phyloP scores from a whole-genome alignment of 371 early-diverging fungal genomes.

The Mortierella sp. region DNA sequence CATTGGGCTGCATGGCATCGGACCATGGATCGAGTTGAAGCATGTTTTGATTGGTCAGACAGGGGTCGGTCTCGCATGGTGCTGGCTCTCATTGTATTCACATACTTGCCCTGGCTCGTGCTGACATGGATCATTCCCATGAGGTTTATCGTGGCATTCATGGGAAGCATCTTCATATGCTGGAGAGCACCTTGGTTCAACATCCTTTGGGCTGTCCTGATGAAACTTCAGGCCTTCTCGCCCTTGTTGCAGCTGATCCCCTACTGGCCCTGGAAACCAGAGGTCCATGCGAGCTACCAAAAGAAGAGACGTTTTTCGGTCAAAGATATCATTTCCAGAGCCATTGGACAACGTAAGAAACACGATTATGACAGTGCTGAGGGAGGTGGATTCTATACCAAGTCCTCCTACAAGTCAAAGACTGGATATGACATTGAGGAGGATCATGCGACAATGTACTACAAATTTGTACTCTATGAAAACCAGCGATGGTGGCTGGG shows the following conservation, averaged over 20 bases:
- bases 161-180: slow-evolving; percentile 47
- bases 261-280: slow-evolving; percentile 32
- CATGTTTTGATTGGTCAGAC: slow-evolving; percentile 54
- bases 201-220: slow-evolving; percentile 35
- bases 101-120: slow-evolving; percentile 51
- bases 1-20: slow-evolving; percentile 52
- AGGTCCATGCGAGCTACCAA: slow-evolving; percentile 27
- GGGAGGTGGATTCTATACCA: neutral
- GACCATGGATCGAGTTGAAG: slow-evolving; percentile 27
- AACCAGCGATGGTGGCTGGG: slow-evolving; percentile 60
- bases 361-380: slow-evolving; percentile 17
- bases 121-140: slow-evolving; percentile 48
- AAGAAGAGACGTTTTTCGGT: slow-evolving; percentile 43
- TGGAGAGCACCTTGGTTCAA: slow-evolving; percentile 56
- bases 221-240: slow-evolving; percentile 30
- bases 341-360: slow-evolving; percentile 55
- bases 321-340: slow-evolving; percentile 48
- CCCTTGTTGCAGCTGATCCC: slow-evolving; percentile 42
- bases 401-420: slow-evolving; percentile 36
- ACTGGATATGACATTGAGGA: slow-evolving; percentile 50
- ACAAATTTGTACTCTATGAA: slow-evolving; percentile 56
- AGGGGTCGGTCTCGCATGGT: slow-evolving; percentile 31
- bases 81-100: slow-evolving; percentile 21
- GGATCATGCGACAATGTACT: slow-evolving; percentile 53
- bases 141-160: slow-evolving; percentile 36